phyloP scores from a whole-genome alignment of 1,284 basidiomycete species.

The Marasmius fiardii region DNA sequence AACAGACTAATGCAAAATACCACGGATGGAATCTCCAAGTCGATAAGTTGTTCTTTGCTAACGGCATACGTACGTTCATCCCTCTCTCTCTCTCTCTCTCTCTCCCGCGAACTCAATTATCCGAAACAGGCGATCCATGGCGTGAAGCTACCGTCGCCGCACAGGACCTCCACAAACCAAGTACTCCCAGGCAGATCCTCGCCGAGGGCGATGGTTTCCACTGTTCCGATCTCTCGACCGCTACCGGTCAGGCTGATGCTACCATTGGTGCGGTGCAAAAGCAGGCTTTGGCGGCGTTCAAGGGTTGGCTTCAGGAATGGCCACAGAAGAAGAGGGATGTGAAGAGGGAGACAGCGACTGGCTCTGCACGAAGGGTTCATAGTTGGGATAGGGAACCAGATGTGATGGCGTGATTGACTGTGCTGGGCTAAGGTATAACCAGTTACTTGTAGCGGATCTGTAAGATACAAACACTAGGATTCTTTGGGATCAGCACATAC shows the following conservation, averaged over 20 bases:
- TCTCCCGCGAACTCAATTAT: background rate
- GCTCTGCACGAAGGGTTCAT: background rate
- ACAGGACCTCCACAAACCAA: conserved; percentile 42
- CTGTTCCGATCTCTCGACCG: conserved; percentile 53
- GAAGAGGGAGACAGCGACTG: background rate
- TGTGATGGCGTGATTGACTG: too few relatives aligned
- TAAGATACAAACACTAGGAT: too few relatives aligned
- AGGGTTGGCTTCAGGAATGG: conserved; percentile 50
- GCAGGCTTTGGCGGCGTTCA: conserved; percentile 38
- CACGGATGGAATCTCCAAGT: conserved; percentile 59
- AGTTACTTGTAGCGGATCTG: too few relatives aligned
- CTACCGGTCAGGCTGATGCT: conserved; percentile 40
- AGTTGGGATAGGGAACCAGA: too few relatives aligned
- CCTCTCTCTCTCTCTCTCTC: background rate
- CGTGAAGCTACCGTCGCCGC: conserved; percentile 66
- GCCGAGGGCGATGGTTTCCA: conserved; percentile 62
- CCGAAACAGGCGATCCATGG: conserved; percentile 64
- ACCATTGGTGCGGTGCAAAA: conserved; percentile 54
- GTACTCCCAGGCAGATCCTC: conserved; percentile 53
- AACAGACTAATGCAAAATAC: conserved; percentile 46
- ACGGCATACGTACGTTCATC: conserved; percentile 53
- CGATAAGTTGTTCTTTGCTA: conserved; percentile 65
- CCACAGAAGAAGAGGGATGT: background rate
- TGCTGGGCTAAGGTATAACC: too few relatives aligned
- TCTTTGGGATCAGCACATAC: too few relatives aligned